phyloP scores from a whole-genome alignment of 768 basidiomycete genomes.

The Auricularia cornea region DNA sequence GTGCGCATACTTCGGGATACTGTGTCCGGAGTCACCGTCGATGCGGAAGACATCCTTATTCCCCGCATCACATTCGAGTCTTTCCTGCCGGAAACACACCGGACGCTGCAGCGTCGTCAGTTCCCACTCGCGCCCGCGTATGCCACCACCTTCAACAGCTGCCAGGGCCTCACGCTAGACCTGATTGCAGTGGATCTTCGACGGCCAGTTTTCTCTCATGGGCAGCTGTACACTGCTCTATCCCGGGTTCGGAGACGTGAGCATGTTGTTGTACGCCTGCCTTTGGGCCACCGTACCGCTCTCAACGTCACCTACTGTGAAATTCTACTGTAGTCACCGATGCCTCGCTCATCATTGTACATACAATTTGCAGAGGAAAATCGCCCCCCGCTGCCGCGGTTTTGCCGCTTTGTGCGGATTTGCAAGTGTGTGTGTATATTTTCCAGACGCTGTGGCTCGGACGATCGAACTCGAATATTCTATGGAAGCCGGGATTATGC shows the following conservation, averaged over 20 bases:
- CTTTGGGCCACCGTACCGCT: too few relatives aligned
- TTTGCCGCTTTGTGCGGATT: too few relatives aligned
- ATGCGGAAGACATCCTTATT: slow-evolving; percentile 19
- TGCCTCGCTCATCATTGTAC: too few relatives aligned
- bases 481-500: too few relatives aligned
- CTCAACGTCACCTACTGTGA: too few relatives aligned
- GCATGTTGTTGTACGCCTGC: neutral
- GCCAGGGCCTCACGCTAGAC: slow-evolving; percentile 11
- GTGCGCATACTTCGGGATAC: slow-evolving; percentile 15
- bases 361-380: too few relatives aligned
- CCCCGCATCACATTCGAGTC: slow-evolving; percentile 19
- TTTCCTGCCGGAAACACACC: neutral
- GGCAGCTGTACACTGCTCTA: slow-evolving; percentile 9
- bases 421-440: too few relatives aligned
- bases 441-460: too few relatives aligned
- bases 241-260: slow-evolving; percentile 5
- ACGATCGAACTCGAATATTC: too few relatives aligned
- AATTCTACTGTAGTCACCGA: too few relatives aligned
- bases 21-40: slow-evolving; percentile 2
- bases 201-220: slow-evolving; percentile 8
- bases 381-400: too few relatives aligned
- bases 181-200: slow-evolving; percentile 5
- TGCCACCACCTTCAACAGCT: slow-evolving; percentile 11
- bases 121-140: slow-evolving; percentile 10
- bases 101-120: slow-evolving; percentile 6